These are phyloP conservation scores for Salix exigua DNA, from an alignment of 345 rosid genomes.

Conservation along the genomic window DNA sequence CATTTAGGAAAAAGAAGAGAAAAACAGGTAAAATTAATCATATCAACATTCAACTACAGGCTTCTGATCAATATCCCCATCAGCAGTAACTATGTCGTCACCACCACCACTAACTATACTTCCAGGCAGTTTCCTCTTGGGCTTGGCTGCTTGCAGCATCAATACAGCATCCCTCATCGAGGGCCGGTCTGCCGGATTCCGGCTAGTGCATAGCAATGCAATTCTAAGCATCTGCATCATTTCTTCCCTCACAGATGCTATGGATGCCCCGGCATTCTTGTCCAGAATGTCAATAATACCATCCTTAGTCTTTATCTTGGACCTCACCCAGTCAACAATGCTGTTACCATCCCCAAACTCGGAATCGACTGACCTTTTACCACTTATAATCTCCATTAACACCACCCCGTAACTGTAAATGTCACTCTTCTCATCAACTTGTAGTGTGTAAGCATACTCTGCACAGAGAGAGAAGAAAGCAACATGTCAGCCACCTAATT, in stretches of 20 bases:
- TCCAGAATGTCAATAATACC: conserved; percentile 56
- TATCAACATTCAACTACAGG: conserved; percentile 49
- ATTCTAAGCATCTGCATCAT: conserved; percentile 86
- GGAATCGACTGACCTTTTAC: conserved; percentile 73
- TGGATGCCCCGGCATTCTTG: conserved; percentile 70
- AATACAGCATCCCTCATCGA: conserved; percentile 93
- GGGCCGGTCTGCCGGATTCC: conserved; percentile 84
- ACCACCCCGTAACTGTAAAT: conserved; percentile 94
- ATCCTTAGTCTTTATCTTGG: conserved; percentile 65
- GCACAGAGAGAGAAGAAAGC: conserved; percentile 3
- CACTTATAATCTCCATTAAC: conserved; percentile 72
- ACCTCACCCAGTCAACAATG: conserved; percentile 92
- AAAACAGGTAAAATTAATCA: conserved; percentile 25
- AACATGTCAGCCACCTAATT: background rate
- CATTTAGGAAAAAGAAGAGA: background rate
- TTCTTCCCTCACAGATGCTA: conserved; percentile 64
- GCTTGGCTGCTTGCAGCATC: conserved; percentile 91
- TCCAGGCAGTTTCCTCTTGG: conserved; percentile 63
- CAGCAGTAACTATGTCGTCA: conserved; percentile 16
- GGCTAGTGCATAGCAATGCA: conserved; percentile 75
- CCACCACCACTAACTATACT: conserved; percentile 13
- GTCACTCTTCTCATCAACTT: conserved; percentile 95
- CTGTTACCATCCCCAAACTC: conserved; percentile 95
- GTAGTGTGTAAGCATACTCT: conserved; percentile 93
- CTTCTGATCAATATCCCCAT: conserved; percentile 36